These are phyloP conservation scores for Clarireedia sp. DNA, from an alignment of 2,329 filamentous ascomycete species.

Conservation along the genomic window DNA sequence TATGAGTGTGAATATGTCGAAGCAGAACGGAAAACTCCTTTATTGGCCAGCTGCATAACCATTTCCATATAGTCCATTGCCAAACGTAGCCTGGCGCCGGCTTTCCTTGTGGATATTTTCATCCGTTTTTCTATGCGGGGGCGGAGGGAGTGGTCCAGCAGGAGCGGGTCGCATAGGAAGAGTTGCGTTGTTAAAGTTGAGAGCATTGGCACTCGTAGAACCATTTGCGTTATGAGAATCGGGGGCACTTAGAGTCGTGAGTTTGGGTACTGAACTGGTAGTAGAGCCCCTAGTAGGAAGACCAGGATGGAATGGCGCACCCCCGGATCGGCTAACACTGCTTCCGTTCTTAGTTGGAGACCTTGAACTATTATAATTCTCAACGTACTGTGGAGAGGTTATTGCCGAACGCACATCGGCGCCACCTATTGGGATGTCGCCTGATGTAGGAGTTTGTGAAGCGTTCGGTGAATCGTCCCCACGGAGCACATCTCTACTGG, in stretches of 20 bases:
- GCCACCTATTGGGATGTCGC: slow-evolving; percentile 61
- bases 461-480: slow-evolving; percentile 31
- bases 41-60: slow-evolving; percentile 3
- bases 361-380: slow-evolving; percentile 30
- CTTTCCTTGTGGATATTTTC: slow-evolving; percentile 35
- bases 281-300: slow-evolving; percentile 45
- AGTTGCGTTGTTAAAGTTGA: slow-evolving; percentile 41
- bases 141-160: slow-evolving; percentile 50
- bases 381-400: slow-evolving; percentile 36
- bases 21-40: neutral
- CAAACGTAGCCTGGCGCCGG: slow-evolving; percentile 47
- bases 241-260: slow-evolving; percentile 32
- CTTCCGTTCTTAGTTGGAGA: slow-evolving; percentile 34
- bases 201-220: slow-evolving; percentile 37
- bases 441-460: slow-evolving; percentile 57
- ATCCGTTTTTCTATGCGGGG: slow-evolving; percentile 47
- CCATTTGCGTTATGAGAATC: slow-evolving; percentile 29
- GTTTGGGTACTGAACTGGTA: slow-evolving; percentile 46
- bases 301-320: slow-evolving; percentile 34
- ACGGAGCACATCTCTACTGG: slow-evolving; percentile 67
- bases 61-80: slow-evolving; percentile 29
- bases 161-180: slow-evolving; percentile 56
- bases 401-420: slow-evolving; percentile 37
- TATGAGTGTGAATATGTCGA: neutral
- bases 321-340: slow-evolving; percentile 37